Base-by-base conservation (phyloP, 768 basidiomycete genomes). In the Hydnomerulius pinastri region DNA sequence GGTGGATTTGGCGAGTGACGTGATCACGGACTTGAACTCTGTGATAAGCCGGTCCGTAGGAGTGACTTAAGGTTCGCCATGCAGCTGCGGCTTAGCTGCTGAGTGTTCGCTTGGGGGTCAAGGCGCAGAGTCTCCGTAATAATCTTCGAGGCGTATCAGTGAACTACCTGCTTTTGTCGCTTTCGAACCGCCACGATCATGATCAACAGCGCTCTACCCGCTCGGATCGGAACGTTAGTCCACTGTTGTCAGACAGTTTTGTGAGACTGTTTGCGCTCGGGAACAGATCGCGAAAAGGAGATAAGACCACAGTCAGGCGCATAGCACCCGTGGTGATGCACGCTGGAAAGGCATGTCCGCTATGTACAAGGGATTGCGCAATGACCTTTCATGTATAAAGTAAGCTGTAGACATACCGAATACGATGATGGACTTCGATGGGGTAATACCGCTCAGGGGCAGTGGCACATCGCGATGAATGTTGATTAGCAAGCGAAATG, bases 371-470 rank as follows among this genome's bases (percentile, higher is more conserved):
- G 50, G 57, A 47, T 55, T 38, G 46, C 50, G 41, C 46, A 49
- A 64, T 61, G 37, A 55, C 50, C 46, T 65, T 61, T 48, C 53
- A 47, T 36, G 44, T n/a, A 41, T 25, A 38, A 36, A 46, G 33
- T 21, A 45, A 40, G 21, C 12, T 24, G 45, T 47, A 39, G 24
- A 51, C 40, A 61, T 56, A 54, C 43, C 38, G 12, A 44, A 32
- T 24, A 47, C 17, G 18, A 30, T 18, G 21, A 38, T 53, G 47
- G 41, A 24, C 33, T 48, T 53, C 57, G 52, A 54, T 46, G 53
- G 58, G 30, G 57, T 65, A 60, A 63, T 58, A 55, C 57, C 57
- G 59, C 53, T 60, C 58, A 61, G 65, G 62, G 58, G 58, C 62
- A 52, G 55, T 54, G 50, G 55, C 45, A 48, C 55, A 52, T 43